Conservation (phyloP, 495 filamentous ascomycete species). For the Aspergillus diversus region DNA sequence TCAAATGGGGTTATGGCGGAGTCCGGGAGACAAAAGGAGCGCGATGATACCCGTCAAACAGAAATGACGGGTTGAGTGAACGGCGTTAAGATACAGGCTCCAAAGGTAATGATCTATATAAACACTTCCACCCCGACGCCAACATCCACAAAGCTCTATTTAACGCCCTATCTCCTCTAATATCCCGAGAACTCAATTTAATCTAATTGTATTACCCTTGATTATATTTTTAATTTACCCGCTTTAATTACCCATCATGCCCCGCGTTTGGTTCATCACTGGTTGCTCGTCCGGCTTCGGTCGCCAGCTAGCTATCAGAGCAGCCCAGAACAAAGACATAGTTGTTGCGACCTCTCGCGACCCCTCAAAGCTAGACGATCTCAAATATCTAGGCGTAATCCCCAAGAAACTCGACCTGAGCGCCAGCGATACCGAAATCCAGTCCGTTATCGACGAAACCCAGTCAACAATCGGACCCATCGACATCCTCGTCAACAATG, state of each 20-base stretch:
- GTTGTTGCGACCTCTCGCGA: constrained; percentile 58
- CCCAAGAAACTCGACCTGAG: constrained; percentile 46
- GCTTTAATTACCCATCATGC: neutral
- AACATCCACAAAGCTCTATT: too few species aligned
- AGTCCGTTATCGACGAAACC: constrained; percentile 39
- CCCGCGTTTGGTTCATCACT: constrained; percentile 53
- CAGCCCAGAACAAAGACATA: constrained; percentile 52
- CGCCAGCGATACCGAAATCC: constrained; percentile 29
- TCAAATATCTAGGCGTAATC: constrained; percentile 37
- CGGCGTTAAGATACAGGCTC: too few species aligned
- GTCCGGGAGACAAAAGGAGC: too few species aligned
- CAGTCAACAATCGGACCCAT: constrained; percentile 38
- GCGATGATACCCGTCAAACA: too few species aligned
- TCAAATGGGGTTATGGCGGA: too few species aligned
- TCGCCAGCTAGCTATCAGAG: constrained; percentile 25
- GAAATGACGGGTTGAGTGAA: too few species aligned
- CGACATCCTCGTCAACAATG: constrained; percentile 57
- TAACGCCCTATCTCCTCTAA: too few species aligned
- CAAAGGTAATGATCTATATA: too few species aligned
- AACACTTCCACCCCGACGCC: too few species aligned
- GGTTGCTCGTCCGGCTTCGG: constrained; percentile 55
- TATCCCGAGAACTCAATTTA: neutral
- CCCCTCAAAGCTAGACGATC: constrained; percentile 36
- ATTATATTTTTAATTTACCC: neutral
- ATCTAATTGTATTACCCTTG: neutral